Evolutionary conservation across 441 rosid species (phyloP).

Genomic region (Pelargonium cotyledonis): DNA sequence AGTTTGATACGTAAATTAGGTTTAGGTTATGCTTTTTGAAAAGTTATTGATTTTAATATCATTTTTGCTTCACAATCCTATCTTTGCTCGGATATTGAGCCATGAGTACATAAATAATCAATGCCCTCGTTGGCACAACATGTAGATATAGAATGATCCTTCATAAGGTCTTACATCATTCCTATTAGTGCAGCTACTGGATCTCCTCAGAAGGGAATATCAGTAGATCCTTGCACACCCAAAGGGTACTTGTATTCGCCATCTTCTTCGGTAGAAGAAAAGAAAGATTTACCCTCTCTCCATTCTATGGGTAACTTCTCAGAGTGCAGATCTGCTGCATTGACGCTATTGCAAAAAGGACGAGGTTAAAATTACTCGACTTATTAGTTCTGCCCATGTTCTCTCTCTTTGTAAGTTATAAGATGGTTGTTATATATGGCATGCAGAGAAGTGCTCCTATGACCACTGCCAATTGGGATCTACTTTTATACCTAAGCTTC

Average conservation of each 20-base stretch:
- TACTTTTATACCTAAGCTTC: slow-evolving; percentile 61
- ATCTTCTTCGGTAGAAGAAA: slow-evolving; percentile 34
- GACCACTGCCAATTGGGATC: slow-evolving; percentile 65
- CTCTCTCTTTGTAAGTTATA: not conserved
- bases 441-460: slow-evolving; percentile 60
- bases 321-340: slow-evolving; percentile 69
- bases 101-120: not conserved
- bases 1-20: too few relatives aligned
- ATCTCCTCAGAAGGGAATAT: slow-evolving; percentile 30
- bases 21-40: not conserved
- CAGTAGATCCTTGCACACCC: slow-evolving; percentile 73
- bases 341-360: slow-evolving; percentile 52
- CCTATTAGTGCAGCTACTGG: slow-evolving; percentile 37
- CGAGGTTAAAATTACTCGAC: slow-evolving; percentile 39
- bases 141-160: slow-evolving; percentile 7
- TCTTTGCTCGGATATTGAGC: not conserved
- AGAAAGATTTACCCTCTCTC: slow-evolving; percentile 29
- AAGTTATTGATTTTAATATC: not conserved
- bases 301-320: slow-evolving; percentile 77
- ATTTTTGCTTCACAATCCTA: not conserved
- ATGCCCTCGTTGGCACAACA: not conserved
- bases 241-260: slow-evolving; percentile 50
- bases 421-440: not conserved
- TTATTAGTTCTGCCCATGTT: not conserved
- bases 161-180: slow-evolving; percentile 7